Evolutionary conservation across 2,329 filamentous ascomycete species (phyloP).

Genomic region (Polychaeton citri): DNA sequence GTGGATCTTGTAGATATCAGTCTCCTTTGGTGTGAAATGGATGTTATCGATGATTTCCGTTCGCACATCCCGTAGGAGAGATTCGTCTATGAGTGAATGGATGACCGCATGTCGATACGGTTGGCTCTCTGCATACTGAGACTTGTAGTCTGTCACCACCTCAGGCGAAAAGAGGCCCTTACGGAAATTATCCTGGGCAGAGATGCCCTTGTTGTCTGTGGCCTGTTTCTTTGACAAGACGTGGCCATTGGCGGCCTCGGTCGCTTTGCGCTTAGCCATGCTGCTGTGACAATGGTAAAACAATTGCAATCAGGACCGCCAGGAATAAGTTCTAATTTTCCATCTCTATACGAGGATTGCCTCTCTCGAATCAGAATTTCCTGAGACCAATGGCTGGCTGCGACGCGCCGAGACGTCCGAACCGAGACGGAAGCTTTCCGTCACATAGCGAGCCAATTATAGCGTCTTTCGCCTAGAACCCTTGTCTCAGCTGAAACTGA

Average conservation of each 20-base stretch:
- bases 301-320: too few species aligned
- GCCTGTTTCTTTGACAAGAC: constrained; percentile 24
- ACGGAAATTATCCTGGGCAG: constrained; percentile 46
- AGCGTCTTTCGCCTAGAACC: too few species aligned
- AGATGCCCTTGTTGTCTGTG: constrained; percentile 19
- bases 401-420: background rate
- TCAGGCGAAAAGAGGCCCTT: constrained; percentile 50
- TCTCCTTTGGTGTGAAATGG: constrained; percentile 95
- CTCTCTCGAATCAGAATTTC: too few species aligned
- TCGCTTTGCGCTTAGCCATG: constrained; percentile 31
- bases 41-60: constrained; percentile 81
- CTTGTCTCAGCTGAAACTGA: background rate
- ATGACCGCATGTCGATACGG: constrained; percentile 93
- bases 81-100: constrained; percentile 61
- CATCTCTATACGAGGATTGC: too few species aligned
- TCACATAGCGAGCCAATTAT: too few species aligned
- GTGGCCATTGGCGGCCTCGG: constrained; percentile 20
- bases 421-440: too few species aligned
- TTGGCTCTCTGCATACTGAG: constrained; percentile 48
- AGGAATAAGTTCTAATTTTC: too few species aligned
- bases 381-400: background rate
- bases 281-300: too few species aligned
- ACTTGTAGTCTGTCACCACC: constrained; percentile 46
- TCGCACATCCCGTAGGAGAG: constrained; percentile 73
- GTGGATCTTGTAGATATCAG: constrained; percentile 98